These are phyloP conservation scores for Podospora sp. DNA, from an alignment of 495 filamentous ascomycete genomes.

Conservation along the genomic window DNA sequence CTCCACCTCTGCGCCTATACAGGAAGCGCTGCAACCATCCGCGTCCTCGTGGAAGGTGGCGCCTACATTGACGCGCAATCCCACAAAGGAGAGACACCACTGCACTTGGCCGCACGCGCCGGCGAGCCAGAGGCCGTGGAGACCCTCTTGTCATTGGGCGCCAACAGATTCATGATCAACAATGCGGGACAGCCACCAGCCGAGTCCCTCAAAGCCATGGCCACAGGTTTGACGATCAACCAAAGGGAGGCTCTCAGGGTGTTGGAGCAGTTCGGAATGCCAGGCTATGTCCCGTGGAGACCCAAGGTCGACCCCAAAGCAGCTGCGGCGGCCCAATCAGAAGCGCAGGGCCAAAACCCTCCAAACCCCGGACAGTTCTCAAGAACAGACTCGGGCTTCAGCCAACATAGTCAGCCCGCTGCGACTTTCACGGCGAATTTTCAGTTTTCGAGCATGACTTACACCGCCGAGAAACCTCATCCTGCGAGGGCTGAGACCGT, in stretches of 20 bases:
- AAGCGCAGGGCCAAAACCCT: background rate
- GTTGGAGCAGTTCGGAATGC: conserved; percentile 7
- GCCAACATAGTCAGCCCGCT: background rate
- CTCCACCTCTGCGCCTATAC: conserved; percentile 1
- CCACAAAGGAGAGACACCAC: conserved; percentile 3
- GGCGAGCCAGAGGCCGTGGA: conserved; percentile 11
- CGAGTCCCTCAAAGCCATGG: conserved; percentile 1
- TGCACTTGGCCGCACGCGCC: background rate
- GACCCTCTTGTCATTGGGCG: conserved; percentile 3
- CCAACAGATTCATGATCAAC: conserved; percentile 11
- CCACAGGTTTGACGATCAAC: background rate
- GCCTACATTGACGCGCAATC: conserved; percentile 10
- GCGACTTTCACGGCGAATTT: conserved; percentile 9
- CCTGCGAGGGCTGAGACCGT: background rate
- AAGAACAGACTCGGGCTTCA: background rate
- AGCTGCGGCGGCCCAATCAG: background rate
- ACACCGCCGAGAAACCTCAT: conserved; percentile 3
- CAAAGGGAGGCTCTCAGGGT: conserved; percentile 8
- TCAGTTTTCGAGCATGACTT: conserved; percentile 11
- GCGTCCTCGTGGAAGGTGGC: conserved; percentile 4
- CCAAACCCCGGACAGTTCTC: background rate
- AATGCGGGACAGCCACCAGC: conserved; percentile 3
- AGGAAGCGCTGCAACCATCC: conserved; percentile 3
- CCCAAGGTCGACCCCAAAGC: conserved; percentile 11
- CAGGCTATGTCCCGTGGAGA: conserved; percentile 5